Percentiles rank a stretch among this genome's conserved stretches.
Evolutionary conservation across 73 alveolate genomes (phyloP).

Genomic region (Uronychia setigera): DNA sequence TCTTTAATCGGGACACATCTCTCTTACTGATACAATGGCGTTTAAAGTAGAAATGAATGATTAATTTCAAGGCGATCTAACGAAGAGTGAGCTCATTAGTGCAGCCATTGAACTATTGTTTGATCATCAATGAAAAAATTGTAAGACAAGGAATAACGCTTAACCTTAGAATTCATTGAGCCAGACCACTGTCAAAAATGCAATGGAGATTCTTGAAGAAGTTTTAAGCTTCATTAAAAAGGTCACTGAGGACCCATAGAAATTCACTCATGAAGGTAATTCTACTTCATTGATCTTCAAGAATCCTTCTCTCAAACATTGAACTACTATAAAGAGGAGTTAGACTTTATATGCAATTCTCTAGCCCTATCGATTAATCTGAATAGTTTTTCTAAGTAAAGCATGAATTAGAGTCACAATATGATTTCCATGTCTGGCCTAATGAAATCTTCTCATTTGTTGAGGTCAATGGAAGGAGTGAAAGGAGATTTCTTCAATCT

Average conservation of each 20-base stretch:
- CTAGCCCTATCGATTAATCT: neutral
- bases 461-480: neutral
- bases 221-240: slow-evolving; percentile 14
- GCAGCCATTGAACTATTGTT: slow-evolving; percentile 44
- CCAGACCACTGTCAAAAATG: slow-evolving; percentile 12
- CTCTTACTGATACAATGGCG: slow-evolving; percentile 8
- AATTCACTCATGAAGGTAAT: neutral
- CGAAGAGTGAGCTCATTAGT: slow-evolving; percentile 26
- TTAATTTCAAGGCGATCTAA: slow-evolving; percentile 19
- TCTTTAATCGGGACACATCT: neutral
- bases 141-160: neutral
- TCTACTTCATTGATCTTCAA: neutral
- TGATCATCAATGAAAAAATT: neutral
- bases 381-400: neutral
- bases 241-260: neutral
- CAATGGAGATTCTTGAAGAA: slow-evolving; percentile 22
- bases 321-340: neutral
- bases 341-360: neutral
- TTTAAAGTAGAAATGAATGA: slow-evolving; percentile 11
- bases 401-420: too few species aligned
- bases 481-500: neutral
- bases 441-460: neutral
- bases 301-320: neutral
- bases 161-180: slow-evolving; percentile 11
- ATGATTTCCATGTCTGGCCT: neutral